Base-by-base conservation (phyloP, 352 stramenopile species). In the Phytophthora pini region DNA sequence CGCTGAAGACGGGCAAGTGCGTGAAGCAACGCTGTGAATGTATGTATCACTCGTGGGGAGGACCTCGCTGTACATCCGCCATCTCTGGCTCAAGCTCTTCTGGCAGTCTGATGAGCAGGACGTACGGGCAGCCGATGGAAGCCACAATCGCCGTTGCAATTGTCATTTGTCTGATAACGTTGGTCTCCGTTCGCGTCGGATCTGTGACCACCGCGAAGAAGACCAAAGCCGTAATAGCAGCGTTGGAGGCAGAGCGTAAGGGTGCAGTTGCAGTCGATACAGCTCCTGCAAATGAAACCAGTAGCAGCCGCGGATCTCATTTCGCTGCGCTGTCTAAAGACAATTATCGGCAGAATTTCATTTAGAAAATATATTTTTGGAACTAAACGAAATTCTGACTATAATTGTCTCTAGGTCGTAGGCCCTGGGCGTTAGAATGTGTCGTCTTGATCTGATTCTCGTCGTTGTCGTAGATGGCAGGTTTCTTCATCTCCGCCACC, bases 11-110 rank as follows among this genome's bases (percentile, higher is more conserved):
- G 2, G 79, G 79, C 11, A 81, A 66, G 22, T 92, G 83, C 31
- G 60, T 76, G 2, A 77, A 80, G 0, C 22, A 64, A 6, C 69
- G 83, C 1, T 92, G 83, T 24, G 43, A 82, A 24, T 92, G 83
- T 52, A 58, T 56, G 17, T 77, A 74, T 29, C 43, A 52, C 11
- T 78, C 77, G 4, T 91, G 82, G 82, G 73, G 67, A 3, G 82
- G 82, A 17, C 82, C 82, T 38, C 82, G 82, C 1, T 90, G 82
- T 43, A 89, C 79, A 3, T 88, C 74, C 6, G 67, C 73, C 0
- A 47, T 70, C 3, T 56, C 58, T 6, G 67, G 69, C 0, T 67
- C 58, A 8, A 69, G 48, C 5, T 56, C 32, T 11, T 31, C 40
- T 1, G 67, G 50, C 20, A 50, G 50, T 10, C 20, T 72, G 0